Percentiles rank a stretch among this genome's conserved stretches.
phyloP scores from a whole-genome alignment of 2,329 filamentous ascomycete genomes.

The Chrysosporium keratinophilum region DNA sequence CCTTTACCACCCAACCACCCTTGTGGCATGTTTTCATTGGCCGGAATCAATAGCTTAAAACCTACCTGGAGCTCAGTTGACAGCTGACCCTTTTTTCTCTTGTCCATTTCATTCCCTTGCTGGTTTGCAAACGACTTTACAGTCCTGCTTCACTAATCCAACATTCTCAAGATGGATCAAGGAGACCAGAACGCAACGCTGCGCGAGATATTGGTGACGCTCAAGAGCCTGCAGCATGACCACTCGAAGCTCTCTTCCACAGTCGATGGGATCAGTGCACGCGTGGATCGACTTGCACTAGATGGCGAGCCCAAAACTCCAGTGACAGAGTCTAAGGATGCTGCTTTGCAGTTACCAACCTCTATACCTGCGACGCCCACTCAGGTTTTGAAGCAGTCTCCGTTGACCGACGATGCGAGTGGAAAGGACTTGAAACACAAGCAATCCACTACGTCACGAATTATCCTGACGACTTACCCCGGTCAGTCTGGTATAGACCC shows the following conservation, averaged over 20 bases:
- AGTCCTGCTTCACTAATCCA: not conserved
- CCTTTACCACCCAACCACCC: not conserved
- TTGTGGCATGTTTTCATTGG: constrained; percentile 11
- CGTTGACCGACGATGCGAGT: not conserved
- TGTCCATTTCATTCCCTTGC: not conserved
- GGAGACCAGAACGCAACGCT: constrained; percentile 5
- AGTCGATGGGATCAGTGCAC: constrained; percentile 5
- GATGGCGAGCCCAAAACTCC: constrained; percentile 2
- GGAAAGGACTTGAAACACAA: constrained; percentile 8
- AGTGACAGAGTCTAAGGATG: not conserved
- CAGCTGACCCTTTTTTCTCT: not conserved
- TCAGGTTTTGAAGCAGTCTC: not conserved
- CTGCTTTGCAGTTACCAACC: not conserved
- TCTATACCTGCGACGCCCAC: constrained; percentile 10
- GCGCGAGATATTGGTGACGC: constrained; percentile 9
- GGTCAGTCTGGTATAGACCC: constrained; percentile 90
- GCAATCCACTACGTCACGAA: constrained; percentile 44
- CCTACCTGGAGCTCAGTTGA: not conserved
- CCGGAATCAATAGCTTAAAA: not conserved
- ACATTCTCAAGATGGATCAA: constrained; percentile 3
- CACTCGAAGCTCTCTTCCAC: constrained; percentile 8
- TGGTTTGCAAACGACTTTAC: not conserved
- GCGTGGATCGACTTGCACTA: constrained; percentile 7
- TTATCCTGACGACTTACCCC: constrained; percentile 74
- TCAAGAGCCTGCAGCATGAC: constrained; percentile 13